Percentiles rank a stretch among this genome's conserved stretches.
phyloP scores from a whole-genome alignment of 208 protist species.

The Leishmania tropica region DNA sequence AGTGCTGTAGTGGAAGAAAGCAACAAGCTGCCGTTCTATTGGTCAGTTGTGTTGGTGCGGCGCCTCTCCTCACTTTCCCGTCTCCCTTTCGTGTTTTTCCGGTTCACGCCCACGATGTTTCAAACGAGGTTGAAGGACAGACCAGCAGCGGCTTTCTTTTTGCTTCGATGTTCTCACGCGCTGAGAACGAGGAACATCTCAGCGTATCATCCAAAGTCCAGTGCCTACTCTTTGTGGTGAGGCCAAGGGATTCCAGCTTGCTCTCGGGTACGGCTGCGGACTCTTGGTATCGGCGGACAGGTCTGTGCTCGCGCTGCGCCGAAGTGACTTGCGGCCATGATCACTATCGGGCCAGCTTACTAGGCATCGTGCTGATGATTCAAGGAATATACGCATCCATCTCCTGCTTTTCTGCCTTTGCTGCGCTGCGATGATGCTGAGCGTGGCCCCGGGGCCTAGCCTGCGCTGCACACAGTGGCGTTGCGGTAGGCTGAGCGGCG shows the following conservation, averaged over 20 bases:
- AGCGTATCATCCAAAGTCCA: not conserved
- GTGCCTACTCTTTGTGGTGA: not conserved
- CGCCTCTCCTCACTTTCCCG: not conserved
- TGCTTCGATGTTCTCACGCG: not conserved
- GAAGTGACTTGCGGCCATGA: not conserved
- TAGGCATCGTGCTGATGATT: not conserved
- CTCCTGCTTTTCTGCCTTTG: not conserved
- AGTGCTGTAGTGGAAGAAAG: not conserved
- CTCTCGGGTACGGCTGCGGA: not conserved
- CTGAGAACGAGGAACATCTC: not conserved
- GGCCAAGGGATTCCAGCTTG: not conserved
- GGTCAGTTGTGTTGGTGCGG: not conserved
- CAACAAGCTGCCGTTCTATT: not conserved
- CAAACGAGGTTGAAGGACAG: not conserved
- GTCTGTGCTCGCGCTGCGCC: not conserved
- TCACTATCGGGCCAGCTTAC: not conserved
- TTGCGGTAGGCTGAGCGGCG: not conserved
- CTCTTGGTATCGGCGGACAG: not conserved
- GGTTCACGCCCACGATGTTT: not conserved
- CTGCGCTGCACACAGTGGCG: no score
- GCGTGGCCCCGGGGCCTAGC: not conserved
- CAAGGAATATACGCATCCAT: not conserved
- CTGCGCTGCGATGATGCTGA: not conserved
- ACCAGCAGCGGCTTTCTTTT: not conserved
- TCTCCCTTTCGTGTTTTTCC: not conserved